A percentile compares a stretch with the other conserved stretches of the same genome.
These are phyloP conservation scores for Trichoderma oligosporum DNA, from an alignment of 2,329 filamentous ascomycete species.

Conservation along the genomic window DNA sequence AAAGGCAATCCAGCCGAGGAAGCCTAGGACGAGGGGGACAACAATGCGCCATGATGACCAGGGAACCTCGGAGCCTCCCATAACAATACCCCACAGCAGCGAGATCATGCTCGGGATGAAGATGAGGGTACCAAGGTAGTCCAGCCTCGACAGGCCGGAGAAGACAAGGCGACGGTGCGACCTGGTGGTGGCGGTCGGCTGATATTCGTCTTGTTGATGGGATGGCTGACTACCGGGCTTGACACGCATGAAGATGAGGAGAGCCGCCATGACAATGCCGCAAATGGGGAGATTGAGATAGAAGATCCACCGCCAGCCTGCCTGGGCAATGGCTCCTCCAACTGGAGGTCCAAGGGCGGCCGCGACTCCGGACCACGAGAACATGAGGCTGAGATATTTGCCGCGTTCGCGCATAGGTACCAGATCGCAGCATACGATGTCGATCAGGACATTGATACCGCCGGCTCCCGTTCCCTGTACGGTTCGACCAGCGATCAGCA, in stretches of 20 bases:
- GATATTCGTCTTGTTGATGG: background rate
- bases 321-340: slow-evolving; percentile 29
- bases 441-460: background rate
- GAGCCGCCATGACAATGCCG: slow-evolving; percentile 29
- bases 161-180: background rate
- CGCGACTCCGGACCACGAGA: too few relatives aligned
- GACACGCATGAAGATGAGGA: background rate
- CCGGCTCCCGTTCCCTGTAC: background rate
- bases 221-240: too few relatives aligned
- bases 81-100: slow-evolving; percentile 41
- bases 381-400: background rate
- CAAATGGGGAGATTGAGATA: slow-evolving; percentile 43
- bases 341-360: slow-evolving; percentile 34
- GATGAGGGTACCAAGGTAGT: slow-evolving; percentile 43
- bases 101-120: slow-evolving; percentile 39
- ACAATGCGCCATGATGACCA: slow-evolving; percentile 42
- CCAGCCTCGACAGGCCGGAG: slow-evolving; percentile 35
- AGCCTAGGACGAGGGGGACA: slow-evolving; percentile 41
- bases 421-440: background rate
- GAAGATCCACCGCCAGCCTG: slow-evolving; percentile 46
- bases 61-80: slow-evolving; percentile 39
- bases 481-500: background rate
- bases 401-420: background rate
- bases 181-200: background rate
- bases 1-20: slow-evolving; percentile 15